Base-by-base conservation (phyloP, 2,329 filamentous ascomycete species). In the Periconia sp. region DNA sequence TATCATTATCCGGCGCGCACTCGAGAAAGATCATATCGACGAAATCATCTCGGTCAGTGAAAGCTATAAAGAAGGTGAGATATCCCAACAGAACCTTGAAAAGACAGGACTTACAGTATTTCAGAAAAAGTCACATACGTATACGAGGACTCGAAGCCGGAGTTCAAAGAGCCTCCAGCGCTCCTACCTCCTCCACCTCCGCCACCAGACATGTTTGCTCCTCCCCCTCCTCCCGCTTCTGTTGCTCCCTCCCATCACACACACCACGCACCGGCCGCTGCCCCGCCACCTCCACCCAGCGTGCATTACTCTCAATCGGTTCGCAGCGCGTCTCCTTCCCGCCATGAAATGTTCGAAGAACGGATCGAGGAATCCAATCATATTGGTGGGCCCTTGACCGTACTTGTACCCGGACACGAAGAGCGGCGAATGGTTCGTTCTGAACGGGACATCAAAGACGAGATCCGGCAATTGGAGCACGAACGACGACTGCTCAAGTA, bases 21-120 rank as follows among this genome's bases (percentile, higher is more conserved):
- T 97, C 4, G 88, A 89, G 12, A 92, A 95, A 58, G 84, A 92
- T 13, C 90, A 96, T 58, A 96, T 96, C 51, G 91, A 96, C 57
- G 88, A 95, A 60, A 79, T 96, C 31, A 87, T 96, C 58, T 86
- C 84, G 59, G 77, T 91, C 36, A 95, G 89, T 69, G 88, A 91
- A 60, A 84, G 87, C 22, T 91, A 89, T 71, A 75, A 75, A 63
- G 73, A 74, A 36, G 66, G 74, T 75, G 62, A 40, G 73, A 54
- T 9, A 10, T 33, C 12, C 7, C 11, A 3, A 7, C 12, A 4
- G 7, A 11, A 2, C 4, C 4, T 31, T 8, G 12, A 30, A 5
- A 12, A 24, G n/a, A 37, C 45, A 47, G 45, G 23, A 6, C 8
- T 29, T 15, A n/a, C n/a, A n/a, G n/a, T n/a, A n/a, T n/a, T 12